These are phyloP conservation scores for Heterobasidion parviporum DNA, from an alignment of 1,284 basidiomycete genomes.

Conservation along the genomic window DNA sequence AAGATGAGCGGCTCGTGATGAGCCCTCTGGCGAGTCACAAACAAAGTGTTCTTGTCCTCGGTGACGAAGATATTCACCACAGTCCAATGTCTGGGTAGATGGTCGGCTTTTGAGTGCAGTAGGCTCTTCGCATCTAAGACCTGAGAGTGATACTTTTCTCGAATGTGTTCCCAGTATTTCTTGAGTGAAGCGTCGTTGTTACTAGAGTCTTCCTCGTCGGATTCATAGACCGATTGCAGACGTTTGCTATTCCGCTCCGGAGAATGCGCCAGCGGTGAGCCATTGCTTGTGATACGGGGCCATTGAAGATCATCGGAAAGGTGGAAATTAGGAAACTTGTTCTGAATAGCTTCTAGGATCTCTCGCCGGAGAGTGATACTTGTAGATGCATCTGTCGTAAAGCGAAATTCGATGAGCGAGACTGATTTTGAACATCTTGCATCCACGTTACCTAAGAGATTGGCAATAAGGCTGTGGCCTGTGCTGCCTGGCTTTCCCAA, in stretches of 20 bases:
- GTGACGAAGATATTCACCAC: constrained; percentile 81
- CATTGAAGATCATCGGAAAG: constrained; percentile 45
- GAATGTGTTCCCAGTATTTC: constrained; percentile 56
- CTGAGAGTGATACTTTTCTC: constrained; percentile 42
- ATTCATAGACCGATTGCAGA: constrained; percentile 15
- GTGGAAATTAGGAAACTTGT: constrained; percentile 46
- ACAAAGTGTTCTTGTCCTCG: constrained; percentile 75
- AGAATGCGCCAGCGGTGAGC: neutral
- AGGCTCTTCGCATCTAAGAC: constrained; percentile 30
- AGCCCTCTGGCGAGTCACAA: constrained; percentile 74
- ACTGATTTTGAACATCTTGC: neutral
- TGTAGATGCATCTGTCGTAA: constrained; percentile 49
- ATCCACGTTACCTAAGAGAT: constrained; percentile 50
- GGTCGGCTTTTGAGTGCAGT: constrained; percentile 28
- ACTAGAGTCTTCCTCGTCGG: constrained; percentile 28
- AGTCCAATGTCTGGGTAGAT: constrained; percentile 77
- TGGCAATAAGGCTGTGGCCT: constrained; percentile 47
- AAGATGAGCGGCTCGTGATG: constrained; percentile 68
- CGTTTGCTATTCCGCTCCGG: constrained; percentile 6
- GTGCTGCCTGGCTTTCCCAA: constrained; percentile 51
- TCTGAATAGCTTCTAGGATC: constrained; percentile 59
- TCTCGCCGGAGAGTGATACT: constrained; percentile 78
- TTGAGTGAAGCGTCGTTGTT: constrained; percentile 26
- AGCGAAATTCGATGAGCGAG: neutral
- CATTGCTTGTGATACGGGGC: constrained; percentile 14